phyloP scores from a whole-genome alignment of 2,329 filamentous ascomycete genomes.

The Thelonectria discophora region DNA sequence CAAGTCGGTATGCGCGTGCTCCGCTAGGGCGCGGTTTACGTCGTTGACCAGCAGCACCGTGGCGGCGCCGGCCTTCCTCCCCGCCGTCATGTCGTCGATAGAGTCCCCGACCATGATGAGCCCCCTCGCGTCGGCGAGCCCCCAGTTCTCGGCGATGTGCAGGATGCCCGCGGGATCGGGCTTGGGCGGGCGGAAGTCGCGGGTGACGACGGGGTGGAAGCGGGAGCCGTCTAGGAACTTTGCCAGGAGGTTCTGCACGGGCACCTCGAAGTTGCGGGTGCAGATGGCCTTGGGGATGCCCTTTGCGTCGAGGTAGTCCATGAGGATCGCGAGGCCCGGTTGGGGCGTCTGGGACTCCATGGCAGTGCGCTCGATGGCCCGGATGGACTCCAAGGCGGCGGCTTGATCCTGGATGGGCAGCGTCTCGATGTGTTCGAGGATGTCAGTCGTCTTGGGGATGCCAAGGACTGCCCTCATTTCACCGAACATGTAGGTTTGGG shows the following conservation, averaged over 20 bases:
- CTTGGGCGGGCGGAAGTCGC: conserved; percentile 85
- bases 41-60: conserved; percentile 90
- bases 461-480: conserved; percentile 82
- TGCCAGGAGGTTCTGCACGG: conserved; percentile 76
- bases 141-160: conserved; percentile 84
- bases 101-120: conserved; percentile 79
- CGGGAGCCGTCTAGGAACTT: conserved; percentile 75
- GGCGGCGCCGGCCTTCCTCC: conserved; percentile 81
- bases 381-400: conserved; percentile 76
- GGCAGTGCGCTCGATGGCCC: conserved; percentile 79
- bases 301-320: conserved; percentile 79
- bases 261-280: conserved; percentile 90
- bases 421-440: conserved; percentile 85
- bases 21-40: conserved; percentile 75
- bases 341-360: conserved; percentile 86
- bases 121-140: conserved; percentile 60
- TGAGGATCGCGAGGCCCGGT: conserved; percentile 78
- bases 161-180: conserved; percentile 88
- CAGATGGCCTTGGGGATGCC: conserved; percentile 83
- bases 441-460: conserved; percentile 79
- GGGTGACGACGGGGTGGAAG: conserved; percentile 84
- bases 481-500: conserved; percentile 94
- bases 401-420: conserved; percentile 70
- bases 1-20: conserved; percentile 80
- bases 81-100: conserved; percentile 92